phyloP scores from a whole-genome alignment of 306 rosid genomes.

The Prunus mongolica region DNA sequence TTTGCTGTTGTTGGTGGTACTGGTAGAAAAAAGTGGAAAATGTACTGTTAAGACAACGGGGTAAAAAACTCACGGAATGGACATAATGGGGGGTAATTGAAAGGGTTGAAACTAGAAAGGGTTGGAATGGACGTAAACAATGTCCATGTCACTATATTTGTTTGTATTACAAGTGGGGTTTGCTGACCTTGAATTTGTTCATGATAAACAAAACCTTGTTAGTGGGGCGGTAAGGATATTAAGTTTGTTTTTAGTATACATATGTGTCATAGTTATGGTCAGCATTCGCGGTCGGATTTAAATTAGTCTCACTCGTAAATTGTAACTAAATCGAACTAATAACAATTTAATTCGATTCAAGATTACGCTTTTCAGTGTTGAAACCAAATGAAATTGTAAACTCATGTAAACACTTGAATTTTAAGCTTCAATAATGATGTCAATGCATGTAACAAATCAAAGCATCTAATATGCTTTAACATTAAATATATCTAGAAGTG shows the following conservation, averaged over 20 bases:
- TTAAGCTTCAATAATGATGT: background rate
- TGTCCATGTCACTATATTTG: background rate
- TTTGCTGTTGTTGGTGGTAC: background rate
- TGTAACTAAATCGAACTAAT: too few species aligned
- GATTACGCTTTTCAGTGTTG: too few species aligned
- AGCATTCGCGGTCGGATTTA: too few species aligned
- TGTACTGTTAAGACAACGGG: background rate
- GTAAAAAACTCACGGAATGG: background rate
- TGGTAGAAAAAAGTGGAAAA: background rate
- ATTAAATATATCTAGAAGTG: background rate
- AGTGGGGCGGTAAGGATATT: background rate
- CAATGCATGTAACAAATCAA: background rate
- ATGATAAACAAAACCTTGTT: background rate
- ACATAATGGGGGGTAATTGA: background rate
- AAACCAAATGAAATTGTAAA: too few species aligned
- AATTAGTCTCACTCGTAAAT: too few species aligned
- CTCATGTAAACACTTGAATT: background rate
- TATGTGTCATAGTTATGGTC: too few species aligned
- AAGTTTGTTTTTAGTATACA: too few species aligned
- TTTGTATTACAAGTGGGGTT: constrained; percentile 2
- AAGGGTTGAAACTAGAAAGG: background rate
- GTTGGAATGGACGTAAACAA: background rate
- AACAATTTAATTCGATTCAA: too few species aligned
- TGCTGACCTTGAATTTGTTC: background rate
- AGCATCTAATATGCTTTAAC: background rate